These are phyloP conservation scores for Aspergillus ochraceoroseus DNA, from an alignment of 2,329 filamentous ascomycete genomes.

Conservation along the genomic window DNA sequence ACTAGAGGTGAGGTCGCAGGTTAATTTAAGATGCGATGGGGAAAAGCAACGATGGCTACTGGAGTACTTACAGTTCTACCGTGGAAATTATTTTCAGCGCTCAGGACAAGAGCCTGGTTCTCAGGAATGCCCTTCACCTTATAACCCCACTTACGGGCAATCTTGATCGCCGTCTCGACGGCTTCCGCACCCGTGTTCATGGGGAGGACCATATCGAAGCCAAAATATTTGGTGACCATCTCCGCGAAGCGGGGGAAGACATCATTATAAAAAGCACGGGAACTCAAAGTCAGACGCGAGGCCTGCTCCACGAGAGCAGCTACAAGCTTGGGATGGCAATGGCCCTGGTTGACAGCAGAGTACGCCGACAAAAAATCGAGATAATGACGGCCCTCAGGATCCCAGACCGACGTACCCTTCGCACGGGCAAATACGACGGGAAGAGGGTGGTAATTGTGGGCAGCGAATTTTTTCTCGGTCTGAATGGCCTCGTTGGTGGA, in stretches of 20 bases:
- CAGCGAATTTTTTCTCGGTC: slow-evolving; percentile 76
- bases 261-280: slow-evolving; percentile 95
- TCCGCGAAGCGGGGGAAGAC: slow-evolving; percentile 95
- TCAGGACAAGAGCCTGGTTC: slow-evolving; percentile 78
- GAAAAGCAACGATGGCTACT: no score
- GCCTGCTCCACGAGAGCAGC: slow-evolving; percentile 88
- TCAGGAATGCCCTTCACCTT: slow-evolving; percentile 87
- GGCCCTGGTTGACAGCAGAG: slow-evolving; percentile 95
- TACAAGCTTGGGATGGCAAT: slow-evolving; percentile 94
- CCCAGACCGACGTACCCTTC: slow-evolving; percentile 85
- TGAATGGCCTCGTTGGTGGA: slow-evolving; percentile 76
- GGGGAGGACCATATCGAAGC: slow-evolving; percentile 94
- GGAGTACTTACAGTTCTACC: slow-evolving; percentile 70
- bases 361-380: slow-evolving; percentile 98
- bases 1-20: slow-evolving; percentile 53
- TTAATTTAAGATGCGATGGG: no score
- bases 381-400: slow-evolving; percentile 92
- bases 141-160: slow-evolving; percentile 96
- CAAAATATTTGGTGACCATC: slow-evolving; percentile 82
- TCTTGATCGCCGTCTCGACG: slow-evolving; percentile 92
- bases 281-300: slow-evolving; percentile 81
- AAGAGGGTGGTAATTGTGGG: slow-evolving; percentile 98
- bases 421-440: slow-evolving; percentile 89
- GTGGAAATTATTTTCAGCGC: slow-evolving; percentile 89
- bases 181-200: slow-evolving; percentile 98